Evolutionary conservation across 1,139 yeast species (phyloP).

Genomic region (Suhomyces wounanorum): DNA sequence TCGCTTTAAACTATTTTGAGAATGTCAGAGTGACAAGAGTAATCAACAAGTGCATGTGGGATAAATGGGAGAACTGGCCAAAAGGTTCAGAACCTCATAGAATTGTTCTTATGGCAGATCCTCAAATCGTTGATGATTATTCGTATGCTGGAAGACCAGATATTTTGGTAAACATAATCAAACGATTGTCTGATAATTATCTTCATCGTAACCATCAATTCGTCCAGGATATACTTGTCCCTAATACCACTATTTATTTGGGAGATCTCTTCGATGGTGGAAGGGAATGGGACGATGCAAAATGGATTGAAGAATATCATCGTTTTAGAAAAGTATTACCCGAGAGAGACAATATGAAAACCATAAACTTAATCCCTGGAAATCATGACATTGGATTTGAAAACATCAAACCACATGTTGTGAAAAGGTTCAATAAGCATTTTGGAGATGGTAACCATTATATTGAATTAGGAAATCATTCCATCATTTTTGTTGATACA

Average conservation of each 20-base stretch:
- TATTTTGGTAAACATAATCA: constrained; percentile 47
- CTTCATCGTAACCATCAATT: constrained; percentile 73
- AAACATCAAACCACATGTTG: constrained; percentile 53
- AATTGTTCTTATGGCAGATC: constrained; percentile 82
- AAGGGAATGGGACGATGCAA: constrained; percentile 67
- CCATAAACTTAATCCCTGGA: constrained; percentile 74
- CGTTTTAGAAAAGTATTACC: constrained; percentile 71
- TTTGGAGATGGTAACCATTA: constrained; percentile 72
- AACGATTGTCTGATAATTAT: constrained; percentile 67
- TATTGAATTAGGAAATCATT: constrained; percentile 68
- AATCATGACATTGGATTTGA: constrained; percentile 97
- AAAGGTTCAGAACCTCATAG: constrained; percentile 49
- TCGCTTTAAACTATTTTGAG: constrained; percentile 60
- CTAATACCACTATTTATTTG: constrained; percentile 74
- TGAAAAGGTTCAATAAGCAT: constrained; percentile 62
- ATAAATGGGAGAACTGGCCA: constrained; percentile 60
- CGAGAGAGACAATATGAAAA: constrained; percentile 46
- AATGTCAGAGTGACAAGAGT: constrained; percentile 53
- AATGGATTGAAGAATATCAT: constrained; percentile 72
- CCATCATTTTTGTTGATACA: constrained; percentile 75
- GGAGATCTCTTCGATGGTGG: constrained; percentile 98
- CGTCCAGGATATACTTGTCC: constrained; percentile 60
- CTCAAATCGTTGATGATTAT: constrained; percentile 82
- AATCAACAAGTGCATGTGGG: constrained; percentile 61
- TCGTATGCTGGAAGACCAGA: constrained; percentile 64